A percentile compares a stretch with the other conserved stretches of the same genome.
Conservation (phyloP, 306 rosid genomes). For the Cucurbita argyrosperma region DNA sequence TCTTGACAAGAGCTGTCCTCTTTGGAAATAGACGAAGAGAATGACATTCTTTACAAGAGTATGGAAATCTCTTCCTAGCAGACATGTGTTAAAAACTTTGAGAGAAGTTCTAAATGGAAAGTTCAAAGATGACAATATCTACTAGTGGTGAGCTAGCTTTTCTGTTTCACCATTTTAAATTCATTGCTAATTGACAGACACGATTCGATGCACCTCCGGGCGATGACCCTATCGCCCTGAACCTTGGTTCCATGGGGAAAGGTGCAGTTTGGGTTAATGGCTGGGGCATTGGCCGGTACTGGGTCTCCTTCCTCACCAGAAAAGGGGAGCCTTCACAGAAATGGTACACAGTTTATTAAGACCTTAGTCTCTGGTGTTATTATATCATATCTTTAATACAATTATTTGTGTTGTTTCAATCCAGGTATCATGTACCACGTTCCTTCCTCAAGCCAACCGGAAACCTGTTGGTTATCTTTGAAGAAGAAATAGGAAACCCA, state of each 20-base stretch:
- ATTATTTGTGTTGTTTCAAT: background rate
- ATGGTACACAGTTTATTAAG: constrained; percentile 28
- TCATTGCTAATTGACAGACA: constrained; percentile 29
- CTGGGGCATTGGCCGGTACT: constrained; percentile 63
- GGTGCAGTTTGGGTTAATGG: constrained; percentile 76
- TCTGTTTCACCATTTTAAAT: background rate
- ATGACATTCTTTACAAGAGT: too few relatives aligned
- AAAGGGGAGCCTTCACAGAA: constrained; percentile 68
- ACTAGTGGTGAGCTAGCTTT: too few relatives aligned
- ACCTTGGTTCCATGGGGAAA: constrained; percentile 88
- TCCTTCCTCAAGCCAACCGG: constrained; percentile 48
- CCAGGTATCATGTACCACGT: constrained; percentile 76
- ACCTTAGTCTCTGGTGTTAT: background rate
- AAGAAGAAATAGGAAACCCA: constrained; percentile 67
- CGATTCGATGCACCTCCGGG: constrained; percentile 57
- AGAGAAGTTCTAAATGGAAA: too few relatives aligned
- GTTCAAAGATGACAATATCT: too few relatives aligned
- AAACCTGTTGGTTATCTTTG: constrained; percentile 52
- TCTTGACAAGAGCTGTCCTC: too few relatives aligned
- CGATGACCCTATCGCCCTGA: constrained; percentile 44
- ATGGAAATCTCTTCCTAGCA: too few relatives aligned
- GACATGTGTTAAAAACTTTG: too few relatives aligned
- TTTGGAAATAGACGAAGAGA: too few relatives aligned
- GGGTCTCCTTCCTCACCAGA: constrained; percentile 63
- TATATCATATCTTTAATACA: background rate